These are phyloP conservation scores for Phaeosphaeriaceae sp. DNA, from an alignment of 2,329 filamentous ascomycete genomes.

Conservation along the genomic window DNA sequence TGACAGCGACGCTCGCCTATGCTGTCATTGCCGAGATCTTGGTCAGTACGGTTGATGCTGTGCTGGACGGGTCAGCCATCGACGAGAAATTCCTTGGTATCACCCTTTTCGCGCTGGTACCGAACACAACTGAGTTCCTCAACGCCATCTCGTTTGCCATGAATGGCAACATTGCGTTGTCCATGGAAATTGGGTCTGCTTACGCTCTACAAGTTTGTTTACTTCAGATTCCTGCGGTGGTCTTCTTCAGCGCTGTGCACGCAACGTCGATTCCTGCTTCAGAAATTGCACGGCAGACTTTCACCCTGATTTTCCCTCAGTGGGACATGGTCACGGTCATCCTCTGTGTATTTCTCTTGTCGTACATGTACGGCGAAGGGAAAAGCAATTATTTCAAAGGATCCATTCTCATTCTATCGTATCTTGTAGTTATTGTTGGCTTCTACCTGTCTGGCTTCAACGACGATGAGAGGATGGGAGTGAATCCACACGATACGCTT, in stretches of 20 bases:
- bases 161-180: constrained; percentile 98
- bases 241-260: constrained; percentile 86
- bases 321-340: constrained; percentile 99
- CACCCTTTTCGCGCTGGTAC: constrained; percentile 93
- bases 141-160: constrained; percentile 99
- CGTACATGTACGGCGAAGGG: constrained; percentile 96
- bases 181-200: constrained; percentile 98
- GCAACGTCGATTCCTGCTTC: constrained; percentile 62
- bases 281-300: constrained; percentile 69
- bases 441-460: constrained; percentile 83
- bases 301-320: constrained; percentile 91
- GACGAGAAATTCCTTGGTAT: constrained; percentile 98
- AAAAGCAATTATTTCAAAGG: constrained; percentile 99
- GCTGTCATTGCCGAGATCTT: constrained; percentile 97
- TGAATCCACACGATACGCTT: constrained; percentile 44
- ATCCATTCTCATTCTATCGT: constrained; percentile 90
- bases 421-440: constrained; percentile 88
- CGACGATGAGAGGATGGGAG: constrained; percentile 54
- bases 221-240: constrained; percentile 89
- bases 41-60: constrained; percentile 96
- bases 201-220: constrained; percentile 97
- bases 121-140: constrained; percentile 98
- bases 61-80: constrained; percentile 86
- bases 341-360: constrained; percentile 92
- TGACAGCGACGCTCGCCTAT: constrained; percentile 88